Evolutionary conservation across 345 rosid species (phyloP), one percentile per base, ranked within the genome.

Genomic region (Populus ilicifolia): DNA sequence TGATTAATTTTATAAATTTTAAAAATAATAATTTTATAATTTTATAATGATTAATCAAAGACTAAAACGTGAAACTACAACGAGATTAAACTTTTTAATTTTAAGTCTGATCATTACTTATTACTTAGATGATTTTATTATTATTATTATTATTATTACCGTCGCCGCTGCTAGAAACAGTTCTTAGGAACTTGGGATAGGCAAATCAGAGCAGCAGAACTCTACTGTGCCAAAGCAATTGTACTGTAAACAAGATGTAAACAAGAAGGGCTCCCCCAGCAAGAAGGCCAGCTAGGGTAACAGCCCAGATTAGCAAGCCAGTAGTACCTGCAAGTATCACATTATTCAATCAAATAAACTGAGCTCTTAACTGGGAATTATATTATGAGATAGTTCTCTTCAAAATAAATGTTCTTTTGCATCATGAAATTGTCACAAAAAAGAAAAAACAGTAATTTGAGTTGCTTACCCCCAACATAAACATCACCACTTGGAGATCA

Each of bases 241-340:
- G 98, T 93, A 90, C 77, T 93, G 97, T 93, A 93, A 44, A 93
- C 99, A 54, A 93, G 97, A 79, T 93, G 97, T 93, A 93, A 44
- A 93, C 99, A 54, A 93, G 97, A 79, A 91, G 97, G 30, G 94
- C 98, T 35, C 99, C 97, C 67, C 97, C 97, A 2, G 93, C 92
- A 0, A 93, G 99, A 43, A 96, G 44, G 2, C 95, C 98, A 38
- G 83, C 75, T 13, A 96, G 86, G 41, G 99, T 91, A 20, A 91
- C 94, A 1, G 98, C 99, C 98, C 99, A 96, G 61, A 96, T 96
- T 11, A 90, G 89, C 86, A 96, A 89, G 2, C 99, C 98, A 23
- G 95, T 92, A 0, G 76, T 1, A 3, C 96, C 96, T 89, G 88
- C 79, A 77, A 66, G 14, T 3, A 3, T 59, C 1, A 59, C 29